Percentiles rank a stretch among this genome's conserved stretches.
These are phyloP conservation scores for Thymus quinquecostatus DNA, from an alignment of 257 asterid genomes.

Conservation along the genomic window DNA sequence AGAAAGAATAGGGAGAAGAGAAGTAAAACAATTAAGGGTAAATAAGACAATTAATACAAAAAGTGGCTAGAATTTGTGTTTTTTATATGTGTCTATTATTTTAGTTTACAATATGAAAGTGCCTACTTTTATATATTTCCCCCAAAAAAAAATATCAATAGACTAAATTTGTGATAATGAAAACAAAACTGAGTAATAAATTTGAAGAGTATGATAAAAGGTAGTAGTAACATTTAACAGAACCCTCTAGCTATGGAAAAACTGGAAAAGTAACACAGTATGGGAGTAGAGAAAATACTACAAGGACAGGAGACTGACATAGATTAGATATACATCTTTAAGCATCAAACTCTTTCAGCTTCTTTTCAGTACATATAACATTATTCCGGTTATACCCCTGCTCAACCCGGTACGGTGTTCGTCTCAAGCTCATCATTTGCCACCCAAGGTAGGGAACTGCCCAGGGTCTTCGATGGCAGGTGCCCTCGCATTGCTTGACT, in stretches of 20 bases:
- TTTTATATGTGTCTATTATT: too few relatives aligned
- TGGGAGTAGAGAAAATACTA: slow-evolving; percentile 20
- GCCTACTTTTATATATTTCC: too few relatives aligned
- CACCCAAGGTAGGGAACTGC: slow-evolving; percentile 81
- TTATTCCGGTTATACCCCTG: slow-evolving; percentile 46
- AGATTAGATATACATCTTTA: slow-evolving; percentile 55
- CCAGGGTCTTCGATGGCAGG: slow-evolving; percentile 73
- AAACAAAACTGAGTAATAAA: slow-evolving; percentile 33
- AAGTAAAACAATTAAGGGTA: too few relatives aligned
- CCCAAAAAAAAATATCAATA: too few relatives aligned
- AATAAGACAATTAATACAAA: too few relatives aligned
- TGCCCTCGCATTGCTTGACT: slow-evolving; percentile 46
- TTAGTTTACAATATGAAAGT: too few relatives aligned
- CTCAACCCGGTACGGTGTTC: neutral
- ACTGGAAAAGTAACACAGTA: neutral
- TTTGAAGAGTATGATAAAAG: slow-evolving; percentile 15
- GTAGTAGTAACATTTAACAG: neutral
- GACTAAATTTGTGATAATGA: neutral
- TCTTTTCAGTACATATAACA: slow-evolving; percentile 37
- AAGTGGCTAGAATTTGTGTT: too few relatives aligned
- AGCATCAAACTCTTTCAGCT: slow-evolving; percentile 24
- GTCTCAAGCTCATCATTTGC: slow-evolving; percentile 60
- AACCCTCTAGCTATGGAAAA: slow-evolving; percentile 21
- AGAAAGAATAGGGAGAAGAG: too few relatives aligned
- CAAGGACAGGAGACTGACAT: slow-evolving; percentile 24